Conservation (phyloP, 306 rosid genomes). For the Senna siamea region DNA sequence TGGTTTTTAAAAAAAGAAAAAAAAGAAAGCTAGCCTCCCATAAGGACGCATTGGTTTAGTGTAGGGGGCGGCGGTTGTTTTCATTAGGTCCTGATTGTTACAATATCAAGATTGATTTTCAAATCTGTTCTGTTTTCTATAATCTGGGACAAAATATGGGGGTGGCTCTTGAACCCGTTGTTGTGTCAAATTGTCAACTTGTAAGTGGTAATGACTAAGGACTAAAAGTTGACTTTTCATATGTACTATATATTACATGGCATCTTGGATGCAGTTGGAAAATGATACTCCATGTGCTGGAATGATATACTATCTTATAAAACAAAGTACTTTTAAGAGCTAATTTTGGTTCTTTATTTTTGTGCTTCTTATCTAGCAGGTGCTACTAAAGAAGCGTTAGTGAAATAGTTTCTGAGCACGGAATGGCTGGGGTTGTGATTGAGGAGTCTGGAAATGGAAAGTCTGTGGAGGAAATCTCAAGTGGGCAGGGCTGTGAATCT, state of each 20-base stretch:
- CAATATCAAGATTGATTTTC: constrained; percentile 18
- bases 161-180: constrained; percentile 8
- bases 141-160: constrained; percentile 9
- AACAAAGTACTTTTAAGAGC: constrained; percentile 39
- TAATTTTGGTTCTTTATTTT: constrained; percentile 16
- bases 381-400: constrained; percentile 47
- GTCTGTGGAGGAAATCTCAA: constrained; percentile 69
- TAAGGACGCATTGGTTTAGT: constrained; percentile 26
- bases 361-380: constrained; percentile 43
- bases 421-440: constrained; percentile 82
- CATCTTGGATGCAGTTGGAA: constrained; percentile 9
- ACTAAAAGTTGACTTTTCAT: constrained; percentile 14
- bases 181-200: neutral
- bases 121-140: constrained; percentile 17
- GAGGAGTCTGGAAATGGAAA: constrained; percentile 84
- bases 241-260: neutral
- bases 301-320: constrained; percentile 21
- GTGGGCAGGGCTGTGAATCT: constrained; percentile 77
- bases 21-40: constrained; percentile 19
- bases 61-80: constrained; percentile 11
- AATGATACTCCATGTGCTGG: constrained; percentile 11
- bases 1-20: constrained; percentile 11
- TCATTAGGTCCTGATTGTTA: constrained; percentile 19
- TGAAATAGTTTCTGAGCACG: constrained; percentile 52
- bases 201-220: neutral